Percentiles rank a stretch among this genome's conserved stretches.
Conservation (phyloP, 805 yeast genomes). For the Teunomyces stri region DNA sequence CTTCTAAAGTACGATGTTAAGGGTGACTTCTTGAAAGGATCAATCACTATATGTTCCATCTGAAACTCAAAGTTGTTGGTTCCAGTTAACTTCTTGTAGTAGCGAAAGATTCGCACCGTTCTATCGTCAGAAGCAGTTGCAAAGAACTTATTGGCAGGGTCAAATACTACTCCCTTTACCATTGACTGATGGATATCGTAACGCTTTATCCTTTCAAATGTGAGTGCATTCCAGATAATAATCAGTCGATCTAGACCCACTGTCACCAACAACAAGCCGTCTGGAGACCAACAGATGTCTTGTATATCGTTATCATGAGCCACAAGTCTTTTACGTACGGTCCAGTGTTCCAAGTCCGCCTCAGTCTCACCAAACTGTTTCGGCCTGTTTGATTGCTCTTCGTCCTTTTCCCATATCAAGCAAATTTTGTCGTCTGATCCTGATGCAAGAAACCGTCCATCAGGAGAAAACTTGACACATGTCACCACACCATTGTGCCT, state of each 20-base stretch:
- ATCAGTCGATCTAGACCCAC: constrained; percentile 94
- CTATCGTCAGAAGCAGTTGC: constrained; percentile 97
- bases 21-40: constrained; percentile 88
- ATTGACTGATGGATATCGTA: constrained; percentile 92
- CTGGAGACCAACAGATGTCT: constrained; percentile 98
- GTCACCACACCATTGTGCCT: constrained; percentile 97
- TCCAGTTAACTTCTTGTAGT: constrained; percentile 60
- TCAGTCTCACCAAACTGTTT: constrained; percentile 68
- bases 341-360: constrained; percentile 86
- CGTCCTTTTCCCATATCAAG: constrained; percentile 91
- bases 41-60: constrained; percentile 76
- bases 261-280: constrained; percentile 82
- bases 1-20: constrained; percentile 86
- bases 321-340: constrained; percentile 84
- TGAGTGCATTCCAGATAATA: constrained; percentile 89
- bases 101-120: constrained; percentile 82
- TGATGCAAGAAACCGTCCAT: constrained; percentile 85
- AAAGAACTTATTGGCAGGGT: constrained; percentile 96
- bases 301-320: constrained; percentile 98
- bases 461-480: constrained; percentile 87
- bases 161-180: constrained; percentile 95
- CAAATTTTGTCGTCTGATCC: constrained; percentile 95
- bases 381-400: constrained; percentile 51
- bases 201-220: constrained; percentile 84
- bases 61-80: constrained; percentile 71